Base-by-base conservation (phyloP, 192 early-diverging fungal species). In the Polychytrium aggregatum region DNA sequence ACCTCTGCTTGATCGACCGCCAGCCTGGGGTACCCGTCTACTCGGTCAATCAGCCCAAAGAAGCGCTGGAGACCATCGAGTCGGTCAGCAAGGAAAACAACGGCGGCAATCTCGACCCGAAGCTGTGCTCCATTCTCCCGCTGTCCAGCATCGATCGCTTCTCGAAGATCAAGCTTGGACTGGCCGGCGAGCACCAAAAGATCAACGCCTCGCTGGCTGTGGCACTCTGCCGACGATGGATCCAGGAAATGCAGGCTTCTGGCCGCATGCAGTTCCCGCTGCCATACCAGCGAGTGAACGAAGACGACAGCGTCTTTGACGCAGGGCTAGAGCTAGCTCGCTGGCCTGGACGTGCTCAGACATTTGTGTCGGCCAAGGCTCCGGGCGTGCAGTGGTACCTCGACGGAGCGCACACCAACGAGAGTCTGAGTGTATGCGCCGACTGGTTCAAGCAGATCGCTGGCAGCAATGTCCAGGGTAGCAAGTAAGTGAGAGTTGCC, bases 331-430 rank as follows among this genome's bases (percentile, higher is more conserved):
- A 50, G 13, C 27, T 25, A 29, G 83, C 87, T 0, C 53, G 51
- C 2, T 98, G 91, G 90, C 88, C 95, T 10, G 95, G 95, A 7
- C 82, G 95, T 46, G 79, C 82, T 13, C 90, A 98, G 55, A 68
- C 64, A n/a, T 62, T 85, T 33, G 53, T 65, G 3, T 56, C 71
- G 13, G 35, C 63, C 0, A 52, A 77, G 33, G 60, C 58, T 43
- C 64, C 70, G 2, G 37, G 50, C 28, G 56, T 84, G 1, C 72
- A 44, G 1, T 96, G 86, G 84, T 83, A 77, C 61, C 65, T 93
- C 41, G 95, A 98, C 62, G 95, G 95, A 28, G 95, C 95, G 0
- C 95, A 98, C 56, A 98, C 95, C 0, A 56, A 66, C 6, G 95
- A 98, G 60, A 90, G 86, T 56, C 72, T 92, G 26, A 39, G 52